phyloP scores from a whole-genome alignment of 805 yeast species.

The Cyberlindnera petersonii region DNA sequence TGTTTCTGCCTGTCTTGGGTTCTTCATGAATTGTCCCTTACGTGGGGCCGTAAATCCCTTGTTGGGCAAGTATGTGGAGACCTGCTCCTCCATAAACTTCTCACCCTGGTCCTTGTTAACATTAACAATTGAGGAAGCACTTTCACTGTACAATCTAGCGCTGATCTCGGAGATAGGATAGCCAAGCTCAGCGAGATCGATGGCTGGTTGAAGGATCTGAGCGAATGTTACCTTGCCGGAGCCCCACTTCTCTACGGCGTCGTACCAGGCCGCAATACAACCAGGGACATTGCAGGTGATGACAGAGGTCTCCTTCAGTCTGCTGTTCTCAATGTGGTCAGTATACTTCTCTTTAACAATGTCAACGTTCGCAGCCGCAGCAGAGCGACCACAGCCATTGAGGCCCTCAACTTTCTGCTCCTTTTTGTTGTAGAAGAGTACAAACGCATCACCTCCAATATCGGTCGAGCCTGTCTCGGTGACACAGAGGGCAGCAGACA shows the following conservation, averaged over 20 bases:
- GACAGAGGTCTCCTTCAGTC: constrained; percentile 51
- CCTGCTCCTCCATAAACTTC: constrained; percentile 27
- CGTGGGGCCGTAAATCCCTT: constrained; percentile 43
- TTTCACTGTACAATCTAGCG: constrained; percentile 44
- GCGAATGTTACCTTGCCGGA: constrained; percentile 57
- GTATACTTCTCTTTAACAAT: constrained; percentile 37
- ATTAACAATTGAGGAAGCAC: constrained; percentile 36
- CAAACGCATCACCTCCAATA: constrained; percentile 68
- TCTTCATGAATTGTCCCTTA: constrained; percentile 55
- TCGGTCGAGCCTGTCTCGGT: constrained; percentile 60
- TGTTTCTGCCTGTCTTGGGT: constrained; percentile 49
- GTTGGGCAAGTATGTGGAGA: constrained; percentile 36
- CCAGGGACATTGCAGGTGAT: constrained; percentile 74
- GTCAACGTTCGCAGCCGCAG: constrained; percentile 46
- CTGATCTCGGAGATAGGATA: constrained; percentile 61
- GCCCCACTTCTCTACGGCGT: constrained; percentile 67
- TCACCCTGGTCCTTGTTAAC: constrained; percentile 32
- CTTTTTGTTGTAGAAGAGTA: constrained; percentile 49
- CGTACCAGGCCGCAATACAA: constrained; percentile 76
- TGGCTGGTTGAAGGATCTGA: constrained; percentile 61
- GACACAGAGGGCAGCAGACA: constrained; percentile 51
- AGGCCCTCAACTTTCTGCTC: constrained; percentile 56
- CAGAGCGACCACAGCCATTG: constrained; percentile 75
- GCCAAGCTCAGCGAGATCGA: constrained; percentile 66
- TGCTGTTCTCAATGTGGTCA: constrained; percentile 40